Percentiles rank a stretch among this genome's conserved stretches.
phyloP scores from a whole-genome alignment of 1,284 basidiomycete genomes.

The Cystobasidiaceae sp. region DNA sequence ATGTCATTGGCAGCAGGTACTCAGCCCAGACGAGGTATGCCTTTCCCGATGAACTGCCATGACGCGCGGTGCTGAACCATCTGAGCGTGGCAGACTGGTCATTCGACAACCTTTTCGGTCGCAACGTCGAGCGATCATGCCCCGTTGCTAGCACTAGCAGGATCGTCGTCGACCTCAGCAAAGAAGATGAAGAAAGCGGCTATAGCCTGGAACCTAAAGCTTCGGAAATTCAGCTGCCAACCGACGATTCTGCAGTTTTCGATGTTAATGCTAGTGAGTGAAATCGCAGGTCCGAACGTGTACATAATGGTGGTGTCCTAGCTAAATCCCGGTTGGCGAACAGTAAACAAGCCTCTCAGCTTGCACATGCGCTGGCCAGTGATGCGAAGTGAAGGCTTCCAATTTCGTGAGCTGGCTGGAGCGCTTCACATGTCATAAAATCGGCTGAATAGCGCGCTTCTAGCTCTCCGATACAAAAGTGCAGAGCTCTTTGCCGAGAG shows the following conservation, averaged over 20 bases:
- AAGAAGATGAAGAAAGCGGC: slow-evolving; percentile 17
- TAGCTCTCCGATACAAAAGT: slow-evolving; percentile 43
- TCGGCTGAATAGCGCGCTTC: neutral
- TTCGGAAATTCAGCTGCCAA: neutral
- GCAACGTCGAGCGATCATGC: slow-evolving; percentile 54
- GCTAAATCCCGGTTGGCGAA: too few relatives aligned
- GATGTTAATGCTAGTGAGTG: slow-evolving; percentile 45
- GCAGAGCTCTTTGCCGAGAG: slow-evolving; percentile 61
- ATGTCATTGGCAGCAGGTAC: slow-evolving; percentile 47
- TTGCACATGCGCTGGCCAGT: slow-evolving; percentile 57
- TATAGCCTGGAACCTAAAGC: slow-evolving; percentile 12
- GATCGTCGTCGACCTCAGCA: neutral
- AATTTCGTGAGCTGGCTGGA: slow-evolving; percentile 26
- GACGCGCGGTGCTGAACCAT: too few relatives aligned
- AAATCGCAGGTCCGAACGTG: neutral
- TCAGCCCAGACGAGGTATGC: slow-evolving; percentile 57
- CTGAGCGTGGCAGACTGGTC: slow-evolving; percentile 75
- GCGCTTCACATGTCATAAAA: too few relatives aligned
- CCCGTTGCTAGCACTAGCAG: slow-evolving; percentile 52
- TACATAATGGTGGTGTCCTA: neutral
- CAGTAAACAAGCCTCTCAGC: slow-evolving; percentile 53
- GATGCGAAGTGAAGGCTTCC: slow-evolving; percentile 42
- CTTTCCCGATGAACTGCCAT: neutral
- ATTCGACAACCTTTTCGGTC: slow-evolving; percentile 66
- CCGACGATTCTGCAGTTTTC: slow-evolving; percentile 51